Evolutionary conservation across 2,329 filamentous ascomycete genomes (phyloP), one percentile per base, ranked within the genome.

Genomic region (Cladophialophora yegresii): DNA sequence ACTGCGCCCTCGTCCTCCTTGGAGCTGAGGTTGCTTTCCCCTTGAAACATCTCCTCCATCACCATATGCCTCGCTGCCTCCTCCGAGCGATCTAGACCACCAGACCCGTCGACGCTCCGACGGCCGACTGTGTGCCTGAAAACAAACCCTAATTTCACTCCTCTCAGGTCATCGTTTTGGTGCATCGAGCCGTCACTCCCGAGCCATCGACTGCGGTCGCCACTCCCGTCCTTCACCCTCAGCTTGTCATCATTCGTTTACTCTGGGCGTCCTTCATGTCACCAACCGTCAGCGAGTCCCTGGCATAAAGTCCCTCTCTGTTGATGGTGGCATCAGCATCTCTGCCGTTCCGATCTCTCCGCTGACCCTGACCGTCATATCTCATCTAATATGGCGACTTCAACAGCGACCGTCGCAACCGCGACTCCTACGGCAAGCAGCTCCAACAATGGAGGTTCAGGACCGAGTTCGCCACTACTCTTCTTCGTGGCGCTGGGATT

Each of bases 401-500:
- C 65, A 16, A 66, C 58, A 47, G 45, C 63, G 49, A 54, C 67
- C 9, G 40, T 63, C 13, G 65, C 63, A 1, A 23, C 69, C 12
- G 54, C 72, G 49, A 62, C 73, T 22, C 58, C 70, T n/a, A 62
- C 72, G 7, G 59, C 70, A 12, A 67, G 75, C 8, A 54, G 45
- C 47, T 50, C 71, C 26, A 73, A 73, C 61, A 73, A 74, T 54
- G 76, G 75, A 30, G 78, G 79, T 36, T 72, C 75, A 67, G 81
- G 81, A 49, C 84, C 84, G 40, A 89, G 84, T 75, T 92, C 89
- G 43, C 90, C 90, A 45, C 77, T 95, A 62, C 81, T 95, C 5
- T 98, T 98, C 80, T 97, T 98, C 76, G 92, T 98, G 62, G 93
- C 95, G 16, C 82, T 99, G 32, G 95, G 95, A 4, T 98, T 99